Base-by-base conservation (phyloP, 768 basidiomycete genomes). In the Suillus ampliporus region DNA sequence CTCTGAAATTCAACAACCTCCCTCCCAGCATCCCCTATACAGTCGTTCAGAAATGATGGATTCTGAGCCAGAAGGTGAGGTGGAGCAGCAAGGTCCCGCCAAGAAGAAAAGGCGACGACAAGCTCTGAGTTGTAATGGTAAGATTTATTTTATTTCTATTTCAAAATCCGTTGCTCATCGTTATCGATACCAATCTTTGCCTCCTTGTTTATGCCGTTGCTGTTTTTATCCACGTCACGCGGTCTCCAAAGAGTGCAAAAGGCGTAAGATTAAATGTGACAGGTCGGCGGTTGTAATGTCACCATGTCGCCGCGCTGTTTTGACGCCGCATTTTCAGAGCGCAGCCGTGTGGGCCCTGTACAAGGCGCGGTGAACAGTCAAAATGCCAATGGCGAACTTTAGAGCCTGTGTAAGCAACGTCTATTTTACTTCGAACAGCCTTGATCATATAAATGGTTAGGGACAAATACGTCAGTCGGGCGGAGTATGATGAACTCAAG, bases 241-340 rank as follows among this genome's bases (percentile, higher is more conserved):
- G 62, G 47, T 56, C 58, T 58, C 46, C 60, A 53, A 71, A 92
- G 92, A 93, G 74, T 94, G 92, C 75, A 94, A 94, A 75, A 79
- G 92, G 69, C 84, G 92, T 47, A 94, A 94, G 81, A 94, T 94
- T 76, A 91, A 90, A 72, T 94, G 92, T 75, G 91, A 94, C 79
- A 90, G 90, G 89, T 72, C 70, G 80, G 66, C 53, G 40, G 64
- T 60, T 65, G 58, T 71, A 19, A 21, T 59, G 35, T 51, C 60
- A 13, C 57, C 58, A 9, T 38, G 14, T 66, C 65, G 46, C 68
- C 1, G n/a, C 5, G 5, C 41, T 40, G 9, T 47, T 37, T 64
- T 78, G 62, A 77, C 71, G 60, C 63, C 65, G 64, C 67, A 59
- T 69, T 56, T 64, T 41, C 69, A 91, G 92, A 73, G 82, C 85